Percentiles rank a stretch among this genome's conserved stretches.
These are phyloP conservation scores for Cercospora brassicicola DNA, from an alignment of 2,329 filamentous ascomycete species.

Conservation along the genomic window DNA sequence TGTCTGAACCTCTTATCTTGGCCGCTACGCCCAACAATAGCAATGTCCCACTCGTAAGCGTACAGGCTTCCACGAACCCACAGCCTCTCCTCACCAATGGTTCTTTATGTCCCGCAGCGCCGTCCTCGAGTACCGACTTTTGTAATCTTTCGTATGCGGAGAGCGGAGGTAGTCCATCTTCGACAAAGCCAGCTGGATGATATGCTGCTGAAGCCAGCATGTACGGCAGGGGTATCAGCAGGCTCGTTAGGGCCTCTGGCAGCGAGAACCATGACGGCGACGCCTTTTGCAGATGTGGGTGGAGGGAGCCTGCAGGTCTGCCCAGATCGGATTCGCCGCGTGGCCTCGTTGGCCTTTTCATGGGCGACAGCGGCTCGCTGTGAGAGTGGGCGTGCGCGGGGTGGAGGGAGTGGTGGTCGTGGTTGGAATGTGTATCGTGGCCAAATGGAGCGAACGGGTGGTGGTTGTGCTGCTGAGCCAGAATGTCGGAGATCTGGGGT, in stretches of 20 bases:
- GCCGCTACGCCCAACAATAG: slow-evolving; percentile 47
- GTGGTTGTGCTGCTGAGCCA: slow-evolving; percentile 23
- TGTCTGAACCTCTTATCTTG: slow-evolving; percentile 34
- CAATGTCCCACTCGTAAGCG: slow-evolving; percentile 50
- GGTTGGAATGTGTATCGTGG: slow-evolving; percentile 17
- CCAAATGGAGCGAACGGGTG: slow-evolving; percentile 13
- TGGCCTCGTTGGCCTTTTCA: slow-evolving; percentile 39
- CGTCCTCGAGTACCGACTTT: slow-evolving; percentile 29
- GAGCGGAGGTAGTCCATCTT: slow-evolving; percentile 33
- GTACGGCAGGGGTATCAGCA: slow-evolving; percentile 53
- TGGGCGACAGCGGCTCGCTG: slow-evolving; percentile 21
- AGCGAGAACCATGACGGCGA: slow-evolving; percentile 39
- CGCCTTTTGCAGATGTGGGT: slow-evolving; percentile 25
- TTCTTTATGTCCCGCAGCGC: slow-evolving; percentile 16
- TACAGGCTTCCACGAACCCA: slow-evolving; percentile 47
- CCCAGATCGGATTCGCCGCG: slow-evolving; percentile 51
- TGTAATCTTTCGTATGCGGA: slow-evolving; percentile 36
- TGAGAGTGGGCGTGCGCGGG: slow-evolving; percentile 28
- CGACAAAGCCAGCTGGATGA: slow-evolving; percentile 33
- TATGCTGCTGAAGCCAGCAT: slow-evolving; percentile 51
- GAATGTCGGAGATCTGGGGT: slow-evolving; percentile 19
- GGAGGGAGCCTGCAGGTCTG: slow-evolving; percentile 35
- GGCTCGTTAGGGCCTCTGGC: slow-evolving; percentile 51
- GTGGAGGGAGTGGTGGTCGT: slow-evolving; percentile 24
- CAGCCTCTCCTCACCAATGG: slow-evolving; percentile 19